Base-by-base conservation (phyloP, 2,329 filamentous ascomycete genomes). In the Venturia nashicola region DNA sequence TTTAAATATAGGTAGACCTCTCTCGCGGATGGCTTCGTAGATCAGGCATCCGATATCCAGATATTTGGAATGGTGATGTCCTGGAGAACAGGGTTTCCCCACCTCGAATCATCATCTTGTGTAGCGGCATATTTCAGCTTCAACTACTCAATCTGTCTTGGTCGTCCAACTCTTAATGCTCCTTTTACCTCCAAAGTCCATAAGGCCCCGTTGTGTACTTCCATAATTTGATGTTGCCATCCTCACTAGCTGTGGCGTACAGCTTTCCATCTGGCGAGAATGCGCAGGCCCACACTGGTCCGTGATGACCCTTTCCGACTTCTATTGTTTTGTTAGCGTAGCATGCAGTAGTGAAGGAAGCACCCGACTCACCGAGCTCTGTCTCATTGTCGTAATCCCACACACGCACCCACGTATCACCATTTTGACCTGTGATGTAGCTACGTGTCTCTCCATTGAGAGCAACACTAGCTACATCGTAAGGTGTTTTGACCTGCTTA, bases 231-330 rank as follows among this genome's bases (percentile, higher is more conserved):
- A 99, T 95, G 0, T 94, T 99, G 48, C 94, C 94, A 71, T 99
- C 94, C 73, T 99, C 94, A 60, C 92, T 97, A 39, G 90, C 94
- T 1, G 94, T 99, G 1, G 92, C 94, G 72, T 97, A 99, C 8
- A 99, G 79, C 73, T 96, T 97, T 59, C 92, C 92, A 71, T 99
- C 94, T 0, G 94, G 94, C 0, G 92, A 94, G 76, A 96, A 99
- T 64, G 88, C 88, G 65, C 95, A 86, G 6, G 91, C 96, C 94
- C 94, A 99, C 67, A 99, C 94, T 1, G 93, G 93, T 1, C 94
- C 94, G 71, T 99, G 94, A 70, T 99, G 94, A 32, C 94, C 94
- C 76, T 97, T 97, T 78, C 96, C 90, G 14, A 93, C 88, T 73
- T 97, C 94, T 88, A 66, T n/a, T 11, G 11, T 8, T 27, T 59